These are phyloP conservation scores for Fusarium fujikuroi DNA, from an alignment of 2,329 filamentous ascomycete genomes.

Conservation along the genomic window DNA sequence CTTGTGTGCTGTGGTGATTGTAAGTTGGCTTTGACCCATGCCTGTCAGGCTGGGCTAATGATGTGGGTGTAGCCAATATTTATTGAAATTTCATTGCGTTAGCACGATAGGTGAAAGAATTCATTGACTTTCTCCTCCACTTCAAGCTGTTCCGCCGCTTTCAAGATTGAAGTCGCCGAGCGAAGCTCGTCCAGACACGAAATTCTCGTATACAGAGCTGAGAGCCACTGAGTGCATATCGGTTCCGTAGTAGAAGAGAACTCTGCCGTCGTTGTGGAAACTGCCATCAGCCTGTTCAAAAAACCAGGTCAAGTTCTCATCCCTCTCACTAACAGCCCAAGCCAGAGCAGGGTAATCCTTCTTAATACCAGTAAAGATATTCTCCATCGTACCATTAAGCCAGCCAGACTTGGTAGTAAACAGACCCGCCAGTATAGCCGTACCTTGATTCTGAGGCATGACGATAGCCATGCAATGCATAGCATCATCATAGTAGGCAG, in stretches of 20 bases:
- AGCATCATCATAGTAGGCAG: background rate
- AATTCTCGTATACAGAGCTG: background rate
- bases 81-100: too few species aligned
- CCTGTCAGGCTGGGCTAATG: too few species aligned
- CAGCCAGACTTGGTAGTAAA: background rate
- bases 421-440: background rate
- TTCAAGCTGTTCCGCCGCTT: background rate
- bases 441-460: background rate
- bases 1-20: too few species aligned
- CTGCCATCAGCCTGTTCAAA: background rate
- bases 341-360: background rate
- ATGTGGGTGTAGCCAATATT: too few species aligned
- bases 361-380: background rate
- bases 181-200: background rate
- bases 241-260: background rate
- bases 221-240: background rate
- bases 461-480: background rate
- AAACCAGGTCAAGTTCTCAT: background rate
- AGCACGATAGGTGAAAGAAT: background rate
- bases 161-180: background rate
- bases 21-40: too few species aligned
- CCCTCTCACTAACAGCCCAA: background rate
- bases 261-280: background rate
- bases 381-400: background rate
- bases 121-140: background rate